Evolutionary conservation across 129 eudicot genomes (phyloP).

Genomic region (Saussurea involucrata): DNA sequence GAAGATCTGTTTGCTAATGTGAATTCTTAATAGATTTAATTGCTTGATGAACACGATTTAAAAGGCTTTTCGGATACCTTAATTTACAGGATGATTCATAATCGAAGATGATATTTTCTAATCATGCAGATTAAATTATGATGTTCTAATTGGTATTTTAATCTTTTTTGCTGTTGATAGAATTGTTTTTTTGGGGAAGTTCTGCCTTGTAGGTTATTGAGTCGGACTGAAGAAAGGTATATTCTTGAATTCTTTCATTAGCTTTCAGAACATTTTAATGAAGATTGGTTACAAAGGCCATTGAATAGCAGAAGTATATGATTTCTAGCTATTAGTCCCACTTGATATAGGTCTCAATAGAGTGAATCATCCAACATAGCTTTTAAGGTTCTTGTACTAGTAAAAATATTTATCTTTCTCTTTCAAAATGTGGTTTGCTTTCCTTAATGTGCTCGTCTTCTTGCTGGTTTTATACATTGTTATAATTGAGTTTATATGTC

Average conservation of each 20-base stretch:
- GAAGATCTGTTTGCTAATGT: not conserved
- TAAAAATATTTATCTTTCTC: not conserved
- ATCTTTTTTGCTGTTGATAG: not conserved
- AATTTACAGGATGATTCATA: not conserved
- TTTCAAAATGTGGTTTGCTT: not conserved
- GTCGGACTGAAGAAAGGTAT: constrained; percentile 17
- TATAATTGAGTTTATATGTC: not conserved
- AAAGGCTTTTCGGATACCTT: not conserved
- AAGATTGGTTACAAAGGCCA: not conserved
- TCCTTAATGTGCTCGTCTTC: not conserved
- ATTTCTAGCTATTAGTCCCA: not conserved
- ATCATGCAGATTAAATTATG: not conserved
- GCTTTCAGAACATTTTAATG: not conserved
- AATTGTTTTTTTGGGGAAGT: not conserved
- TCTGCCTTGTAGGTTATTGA: not conserved
- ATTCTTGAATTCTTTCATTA: constrained; percentile 12
- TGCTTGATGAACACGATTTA: not conserved
- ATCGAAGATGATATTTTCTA: not conserved
- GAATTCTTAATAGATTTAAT: not conserved
- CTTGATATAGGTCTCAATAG: not conserved
- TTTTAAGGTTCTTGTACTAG: not conserved
- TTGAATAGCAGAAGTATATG: not conserved
- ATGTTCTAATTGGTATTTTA: not conserved
- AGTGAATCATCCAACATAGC: not conserved
- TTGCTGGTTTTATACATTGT: not conserved